phyloP scores from a whole-genome alignment of 2,329 filamentous ascomycete genomes.

The Phaeosphaeriaceae sp. region DNA sequence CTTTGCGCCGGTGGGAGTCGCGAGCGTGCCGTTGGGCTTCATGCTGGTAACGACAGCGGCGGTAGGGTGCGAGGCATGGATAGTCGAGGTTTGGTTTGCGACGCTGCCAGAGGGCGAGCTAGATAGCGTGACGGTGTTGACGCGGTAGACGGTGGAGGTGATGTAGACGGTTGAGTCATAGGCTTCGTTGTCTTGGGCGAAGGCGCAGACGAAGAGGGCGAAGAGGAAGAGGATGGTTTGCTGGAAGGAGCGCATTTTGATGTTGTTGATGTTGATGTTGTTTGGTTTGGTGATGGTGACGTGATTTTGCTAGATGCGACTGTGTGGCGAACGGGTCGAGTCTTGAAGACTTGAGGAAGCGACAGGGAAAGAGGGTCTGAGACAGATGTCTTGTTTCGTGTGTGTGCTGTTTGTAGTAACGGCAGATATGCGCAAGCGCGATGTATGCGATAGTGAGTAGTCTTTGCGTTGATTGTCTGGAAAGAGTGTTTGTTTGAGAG shows the following conservation, averaged over 20 bases:
- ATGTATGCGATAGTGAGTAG: constrained; percentile 20
- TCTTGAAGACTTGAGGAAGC: neutral
- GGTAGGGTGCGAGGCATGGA: constrained; percentile 25
- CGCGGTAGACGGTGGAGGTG: constrained; percentile 46
- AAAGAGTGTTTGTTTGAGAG: constrained; percentile 10
- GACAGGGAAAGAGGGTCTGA: constrained; percentile 6
- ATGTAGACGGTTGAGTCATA: constrained; percentile 47
- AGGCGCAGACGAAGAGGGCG: constrained; percentile 40
- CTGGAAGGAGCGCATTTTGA: constrained; percentile 47
- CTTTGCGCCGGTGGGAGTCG: constrained; percentile 21
- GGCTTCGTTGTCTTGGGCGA: constrained; percentile 30
- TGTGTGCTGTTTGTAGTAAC: constrained; percentile 1
- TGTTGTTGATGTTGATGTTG: constrained; percentile 15
- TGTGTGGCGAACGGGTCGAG: constrained; percentile 4
- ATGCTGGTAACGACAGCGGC: constrained; percentile 17
- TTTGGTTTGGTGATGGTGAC: constrained; percentile 8
- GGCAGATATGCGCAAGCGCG: constrained; percentile 3
- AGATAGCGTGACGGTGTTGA: constrained; percentile 47
- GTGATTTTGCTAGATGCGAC: neutral
- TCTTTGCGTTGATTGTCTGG: no score
- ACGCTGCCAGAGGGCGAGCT: constrained; percentile 34
- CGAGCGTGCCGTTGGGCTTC: constrained; percentile 25
- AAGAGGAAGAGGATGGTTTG: constrained; percentile 42
- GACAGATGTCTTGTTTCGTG: constrained; percentile 8
- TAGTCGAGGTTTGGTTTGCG: constrained; percentile 44